Conservation (phyloP, 257 asterid genomes). For the Ilex asprella region DNA sequence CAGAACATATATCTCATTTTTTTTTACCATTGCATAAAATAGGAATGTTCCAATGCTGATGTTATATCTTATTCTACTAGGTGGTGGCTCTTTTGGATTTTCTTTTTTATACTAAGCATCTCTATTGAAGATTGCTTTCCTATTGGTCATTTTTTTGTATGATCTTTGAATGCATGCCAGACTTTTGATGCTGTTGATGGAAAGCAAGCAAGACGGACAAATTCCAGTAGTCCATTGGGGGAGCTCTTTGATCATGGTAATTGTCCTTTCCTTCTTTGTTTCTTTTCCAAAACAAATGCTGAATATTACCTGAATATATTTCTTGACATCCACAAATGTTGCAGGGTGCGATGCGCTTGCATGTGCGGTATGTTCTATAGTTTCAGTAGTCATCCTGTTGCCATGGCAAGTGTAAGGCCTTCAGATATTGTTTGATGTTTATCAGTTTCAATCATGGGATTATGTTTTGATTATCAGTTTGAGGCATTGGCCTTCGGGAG, state of each 20-base stretch:
- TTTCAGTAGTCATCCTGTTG: slow-evolving; percentile 11
- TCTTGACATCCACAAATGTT: slow-evolving; percentile 17
- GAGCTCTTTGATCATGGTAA: slow-evolving; percentile 96
- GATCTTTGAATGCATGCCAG: slow-evolving; percentile 29
- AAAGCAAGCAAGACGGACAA: slow-evolving; percentile 94
- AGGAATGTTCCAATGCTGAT: no score
- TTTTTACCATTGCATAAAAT: no score
- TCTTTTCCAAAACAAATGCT: slow-evolving; percentile 1
- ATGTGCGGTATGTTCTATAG: slow-evolving; percentile 66
- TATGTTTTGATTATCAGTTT: slow-evolving; percentile 49
- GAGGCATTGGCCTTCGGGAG: slow-evolving; percentile 90
- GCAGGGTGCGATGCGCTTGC: slow-evolving; percentile 98
- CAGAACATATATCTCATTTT: no score
- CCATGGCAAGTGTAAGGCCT: slow-evolving; percentile 12
- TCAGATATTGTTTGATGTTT: slow-evolving; percentile 14
- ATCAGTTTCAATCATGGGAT: slow-evolving; percentile 71
- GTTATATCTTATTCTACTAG: no score
- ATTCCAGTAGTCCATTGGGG: slow-evolving; percentile 91
- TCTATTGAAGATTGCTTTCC: not conserved
- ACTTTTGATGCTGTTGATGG: slow-evolving; percentile 98
- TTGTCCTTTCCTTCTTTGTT: slow-evolving; percentile 5
- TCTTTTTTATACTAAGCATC: no score
- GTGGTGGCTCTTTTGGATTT: no score
- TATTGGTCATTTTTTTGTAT: slow-evolving; percentile 8
- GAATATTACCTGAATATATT: slow-evolving; percentile 15